A percentile compares a stretch with the other conserved stretches of the same genome.
phyloP scores from a whole-genome alignment of 2,329 filamentous ascomycete genomes.

The Cadophora malorum region DNA sequence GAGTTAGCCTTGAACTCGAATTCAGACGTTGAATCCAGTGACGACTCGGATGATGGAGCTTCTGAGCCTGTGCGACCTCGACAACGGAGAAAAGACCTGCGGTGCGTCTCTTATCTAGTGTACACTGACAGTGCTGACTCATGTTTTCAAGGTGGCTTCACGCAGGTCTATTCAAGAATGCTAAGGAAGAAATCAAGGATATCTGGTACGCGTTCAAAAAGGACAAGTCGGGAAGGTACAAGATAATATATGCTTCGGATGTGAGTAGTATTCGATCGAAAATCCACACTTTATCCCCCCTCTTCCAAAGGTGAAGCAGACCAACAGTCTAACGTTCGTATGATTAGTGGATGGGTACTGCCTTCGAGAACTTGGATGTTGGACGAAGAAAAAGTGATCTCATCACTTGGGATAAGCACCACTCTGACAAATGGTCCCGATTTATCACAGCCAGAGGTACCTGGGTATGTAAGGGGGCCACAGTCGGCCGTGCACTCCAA shows the following conservation, averaged over 20 bases:
- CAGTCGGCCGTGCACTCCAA: conserved; percentile 12
- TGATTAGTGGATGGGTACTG: neutral
- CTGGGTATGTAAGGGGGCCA: conserved; percentile 15
- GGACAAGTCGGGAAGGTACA: neutral
- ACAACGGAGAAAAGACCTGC: neutral
- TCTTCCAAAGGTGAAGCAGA: neutral
- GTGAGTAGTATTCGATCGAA: neutral
- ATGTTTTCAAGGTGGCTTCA: conserved; percentile 26
- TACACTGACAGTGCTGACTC: neutral
- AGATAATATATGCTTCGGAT: conserved; percentile 22
- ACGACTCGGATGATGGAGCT: neutral
- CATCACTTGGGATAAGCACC: conserved; percentile 29
- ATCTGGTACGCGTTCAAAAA: conserved; percentile 29
- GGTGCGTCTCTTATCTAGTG: neutral
- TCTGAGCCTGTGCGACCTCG: neutral
- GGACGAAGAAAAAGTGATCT: conserved; percentile 26
- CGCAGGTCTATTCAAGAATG: conserved; percentile 26
- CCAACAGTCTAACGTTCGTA: neutral
- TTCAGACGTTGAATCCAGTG: neutral
- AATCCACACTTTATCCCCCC: too few species aligned
- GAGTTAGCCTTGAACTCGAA: neutral
- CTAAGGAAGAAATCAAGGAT: conserved; percentile 7
- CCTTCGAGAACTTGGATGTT: conserved; percentile 15
- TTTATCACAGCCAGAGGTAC: conserved; percentile 23
- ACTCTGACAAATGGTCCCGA: conserved; percentile 17